Evolutionary conservation across 352 stramenopile species (phyloP).

Genomic region (Globisporangium polare): DNA sequence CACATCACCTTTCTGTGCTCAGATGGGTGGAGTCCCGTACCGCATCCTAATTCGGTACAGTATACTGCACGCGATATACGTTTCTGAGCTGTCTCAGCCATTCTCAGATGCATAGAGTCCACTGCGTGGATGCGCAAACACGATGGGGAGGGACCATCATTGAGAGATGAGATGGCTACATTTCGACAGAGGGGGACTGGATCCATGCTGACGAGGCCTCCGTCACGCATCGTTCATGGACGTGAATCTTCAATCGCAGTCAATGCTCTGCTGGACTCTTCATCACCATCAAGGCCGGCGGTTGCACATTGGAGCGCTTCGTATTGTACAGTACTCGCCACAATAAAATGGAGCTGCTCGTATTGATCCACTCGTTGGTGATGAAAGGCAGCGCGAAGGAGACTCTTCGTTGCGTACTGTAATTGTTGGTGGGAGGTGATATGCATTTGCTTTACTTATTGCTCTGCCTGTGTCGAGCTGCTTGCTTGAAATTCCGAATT

Average conservation of each 20-base stretch:
- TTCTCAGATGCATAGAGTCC: too few species aligned
- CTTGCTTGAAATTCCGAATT: background rate
- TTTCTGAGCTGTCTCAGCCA: too few species aligned
- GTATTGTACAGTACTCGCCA: too few species aligned
- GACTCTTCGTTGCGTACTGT: background rate
- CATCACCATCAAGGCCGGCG: background rate
- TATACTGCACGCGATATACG: too few species aligned
- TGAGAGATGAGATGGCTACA: background rate
- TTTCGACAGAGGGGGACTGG: background rate
- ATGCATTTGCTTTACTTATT: background rate
- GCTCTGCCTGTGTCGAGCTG: too few species aligned
- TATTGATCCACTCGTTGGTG: background rate
- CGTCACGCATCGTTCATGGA: background rate
- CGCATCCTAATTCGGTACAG: too few species aligned
- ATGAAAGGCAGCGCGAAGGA: background rate
- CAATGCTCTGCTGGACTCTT: background rate
- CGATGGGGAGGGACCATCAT: background rate
- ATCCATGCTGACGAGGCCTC: background rate
- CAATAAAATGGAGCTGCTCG: too few species aligned
- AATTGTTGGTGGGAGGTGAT: background rate
- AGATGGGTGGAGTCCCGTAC: too few species aligned
- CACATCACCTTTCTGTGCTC: too few species aligned
- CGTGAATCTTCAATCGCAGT: too few species aligned
- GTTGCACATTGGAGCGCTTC: too few species aligned
- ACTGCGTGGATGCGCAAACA: slow-evolving; percentile 2